Evolutionary conservation across 2,329 filamentous ascomycete species (phyloP).

Genomic region (Delphinella strobiligena): DNA sequence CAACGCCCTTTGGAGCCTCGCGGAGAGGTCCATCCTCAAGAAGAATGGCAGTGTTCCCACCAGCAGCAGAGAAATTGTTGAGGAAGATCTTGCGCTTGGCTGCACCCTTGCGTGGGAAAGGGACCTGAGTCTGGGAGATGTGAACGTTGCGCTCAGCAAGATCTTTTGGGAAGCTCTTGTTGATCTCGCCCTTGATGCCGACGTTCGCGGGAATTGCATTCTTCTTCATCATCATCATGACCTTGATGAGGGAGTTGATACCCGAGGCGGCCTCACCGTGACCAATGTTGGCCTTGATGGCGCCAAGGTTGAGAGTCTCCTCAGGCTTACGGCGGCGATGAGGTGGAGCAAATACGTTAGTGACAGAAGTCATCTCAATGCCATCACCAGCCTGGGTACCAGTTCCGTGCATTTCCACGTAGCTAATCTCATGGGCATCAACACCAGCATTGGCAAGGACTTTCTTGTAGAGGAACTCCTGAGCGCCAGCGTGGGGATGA

Average conservation of each 20-base stretch:
- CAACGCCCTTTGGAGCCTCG: constrained; percentile 27
- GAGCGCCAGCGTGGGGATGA: constrained; percentile 66
- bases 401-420: constrained; percentile 84
- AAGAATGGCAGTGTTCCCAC: constrained; percentile 42
- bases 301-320: constrained; percentile 40
- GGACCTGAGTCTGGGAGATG: constrained; percentile 34
- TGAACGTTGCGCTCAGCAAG: constrained; percentile 40
- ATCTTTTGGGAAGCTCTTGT: constrained; percentile 43
- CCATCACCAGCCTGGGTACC: constrained; percentile 77
- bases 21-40: constrained; percentile 38
- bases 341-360: constrained; percentile 47
- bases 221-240: constrained; percentile 43
- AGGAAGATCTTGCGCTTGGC: constrained; percentile 38
- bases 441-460: constrained; percentile 63
- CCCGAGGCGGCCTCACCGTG: constrained; percentile 44
- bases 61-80: constrained; percentile 43
- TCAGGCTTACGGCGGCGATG: constrained; percentile 37
- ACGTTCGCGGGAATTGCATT: constrained; percentile 42
- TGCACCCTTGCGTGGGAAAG: constrained; percentile 34
- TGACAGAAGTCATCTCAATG: constrained; percentile 70
- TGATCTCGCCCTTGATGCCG: constrained; percentile 43
- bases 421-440: constrained; percentile 64
- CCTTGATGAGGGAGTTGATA: constrained; percentile 42
- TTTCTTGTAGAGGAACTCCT: constrained; percentile 57
- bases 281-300: constrained; percentile 44